Evolutionary conservation across 2,329 filamentous ascomycete species (phyloP).

Genomic region (Plectosphaerella sp.): DNA sequence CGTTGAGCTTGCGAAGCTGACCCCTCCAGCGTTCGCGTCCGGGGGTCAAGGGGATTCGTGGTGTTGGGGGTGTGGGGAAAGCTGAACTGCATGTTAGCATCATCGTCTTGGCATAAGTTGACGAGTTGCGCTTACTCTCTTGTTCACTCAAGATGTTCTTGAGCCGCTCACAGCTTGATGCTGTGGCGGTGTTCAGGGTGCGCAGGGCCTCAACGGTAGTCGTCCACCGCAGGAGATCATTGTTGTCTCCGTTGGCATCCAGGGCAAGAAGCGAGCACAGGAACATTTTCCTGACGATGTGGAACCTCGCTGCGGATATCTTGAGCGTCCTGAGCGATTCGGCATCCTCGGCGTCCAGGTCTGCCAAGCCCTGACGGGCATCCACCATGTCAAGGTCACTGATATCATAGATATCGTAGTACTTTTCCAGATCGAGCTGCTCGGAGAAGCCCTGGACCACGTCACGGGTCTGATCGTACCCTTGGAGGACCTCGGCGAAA

Average conservation of each 20-base stretch:
- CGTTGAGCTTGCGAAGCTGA: conserved; percentile 83
- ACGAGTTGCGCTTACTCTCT: conserved; percentile 57
- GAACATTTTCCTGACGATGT: conserved; percentile 77
- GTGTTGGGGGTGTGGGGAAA: conserved; percentile 50
- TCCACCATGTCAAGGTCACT: conserved; percentile 69
- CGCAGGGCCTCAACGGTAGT: conserved; percentile 72
- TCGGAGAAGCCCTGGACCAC: conserved; percentile 70
- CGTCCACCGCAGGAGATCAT: conserved; percentile 75
- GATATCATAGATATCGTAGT: conserved; percentile 85
- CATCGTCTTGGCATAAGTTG: too few relatives aligned
- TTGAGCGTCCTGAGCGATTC: conserved; percentile 79
- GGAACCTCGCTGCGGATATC: conserved; percentile 74
- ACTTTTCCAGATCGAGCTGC: conserved; percentile 80
- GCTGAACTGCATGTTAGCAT: conserved; percentile 26
- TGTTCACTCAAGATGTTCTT: conserved; percentile 71
- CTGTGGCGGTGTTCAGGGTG: conserved; percentile 57
- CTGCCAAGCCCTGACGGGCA: conserved; percentile 59
- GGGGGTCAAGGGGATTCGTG: conserved; percentile 61
- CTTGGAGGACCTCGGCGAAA: conserved; percentile 65
- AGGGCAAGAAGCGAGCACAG: conserved; percentile 86
- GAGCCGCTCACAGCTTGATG: conserved; percentile 59
- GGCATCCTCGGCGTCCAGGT: conserved; percentile 67
- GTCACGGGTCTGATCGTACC: conserved; percentile 66
- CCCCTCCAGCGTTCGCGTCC: conserved; percentile 79
- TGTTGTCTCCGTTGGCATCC: conserved; percentile 72